Evolutionary conservation across 345 rosid species (phyloP).

Genomic region (Arabidopsis thaliana): DNA sequence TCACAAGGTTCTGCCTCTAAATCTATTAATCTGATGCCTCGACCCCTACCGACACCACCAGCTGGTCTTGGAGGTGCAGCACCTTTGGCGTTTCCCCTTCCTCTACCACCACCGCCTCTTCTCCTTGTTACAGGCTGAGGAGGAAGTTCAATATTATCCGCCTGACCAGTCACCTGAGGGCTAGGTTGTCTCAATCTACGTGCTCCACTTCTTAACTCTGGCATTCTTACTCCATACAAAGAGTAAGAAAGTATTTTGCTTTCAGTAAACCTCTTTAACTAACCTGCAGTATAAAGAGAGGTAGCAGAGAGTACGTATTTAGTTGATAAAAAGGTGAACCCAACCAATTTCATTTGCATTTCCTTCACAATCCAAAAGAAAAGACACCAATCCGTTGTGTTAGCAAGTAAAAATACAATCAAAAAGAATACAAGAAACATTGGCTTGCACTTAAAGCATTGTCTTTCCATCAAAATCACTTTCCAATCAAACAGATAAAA

Average conservation of each 20-base stretch:
- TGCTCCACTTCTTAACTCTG: conserved; percentile 98
- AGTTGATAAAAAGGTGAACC: neutral
- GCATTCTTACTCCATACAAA: conserved; percentile 99
- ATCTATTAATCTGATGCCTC: conserved; percentile 83
- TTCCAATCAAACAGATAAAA: conserved; percentile 30
- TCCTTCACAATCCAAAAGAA: conserved; percentile 26
- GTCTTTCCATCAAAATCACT: conserved; percentile 30
- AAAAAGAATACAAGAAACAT: conserved; percentile 46
- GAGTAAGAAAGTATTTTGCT: conserved; percentile 60
- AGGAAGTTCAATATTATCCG: conserved; percentile 69
- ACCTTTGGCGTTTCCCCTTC: conserved; percentile 85
- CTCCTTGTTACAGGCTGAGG: conserved; percentile 83
- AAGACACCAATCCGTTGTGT: conserved; percentile 26
- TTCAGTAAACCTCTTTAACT: conserved; percentile 43
- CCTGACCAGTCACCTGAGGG: conserved; percentile 73
- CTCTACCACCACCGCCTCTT: conserved; percentile 95
- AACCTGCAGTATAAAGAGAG: conserved; percentile 49
- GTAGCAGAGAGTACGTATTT: conserved; percentile 2
- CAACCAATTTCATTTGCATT: conserved; percentile 4
- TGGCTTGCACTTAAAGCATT: conserved; percentile 18
- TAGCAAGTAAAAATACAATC: conserved; percentile 31
- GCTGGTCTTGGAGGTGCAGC: conserved; percentile 67
- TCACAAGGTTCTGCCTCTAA: conserved; percentile 91
- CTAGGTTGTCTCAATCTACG: conserved; percentile 85
- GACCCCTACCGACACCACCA: conserved; percentile 77